Evolutionary conservation across 192 early-diverging fungal genomes (phyloP).

Genomic region (Mortierella antarctica): DNA sequence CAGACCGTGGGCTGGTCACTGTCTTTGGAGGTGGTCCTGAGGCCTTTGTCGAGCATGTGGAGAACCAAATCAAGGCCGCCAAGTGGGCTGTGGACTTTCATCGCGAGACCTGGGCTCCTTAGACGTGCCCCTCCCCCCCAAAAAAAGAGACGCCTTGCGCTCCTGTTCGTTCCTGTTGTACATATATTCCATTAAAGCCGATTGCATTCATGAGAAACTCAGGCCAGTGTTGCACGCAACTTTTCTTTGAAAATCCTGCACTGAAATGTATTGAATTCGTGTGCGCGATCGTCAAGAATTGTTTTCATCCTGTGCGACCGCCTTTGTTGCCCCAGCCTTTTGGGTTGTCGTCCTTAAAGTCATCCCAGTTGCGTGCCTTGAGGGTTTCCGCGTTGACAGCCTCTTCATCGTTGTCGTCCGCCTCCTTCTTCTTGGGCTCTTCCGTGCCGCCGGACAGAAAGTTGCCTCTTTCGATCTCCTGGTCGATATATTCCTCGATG

Average conservation of each 20-base stretch:
- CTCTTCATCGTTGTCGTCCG: slow-evolving; percentile 83
- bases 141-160: too few relatives aligned
- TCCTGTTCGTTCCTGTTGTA: too few relatives aligned
- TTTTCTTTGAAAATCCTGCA: neutral
- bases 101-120: slow-evolving; percentile 49
- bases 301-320: slow-evolving; percentile 23
- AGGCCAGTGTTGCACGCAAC: neutral
- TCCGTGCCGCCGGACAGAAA: slow-evolving; percentile 87
- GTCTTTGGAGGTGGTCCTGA: slow-evolving; percentile 53
- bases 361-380: slow-evolving; percentile 90
- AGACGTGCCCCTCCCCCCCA: neutral
- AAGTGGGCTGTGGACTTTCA: slow-evolving; percentile 47
- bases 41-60: slow-evolving; percentile 46
- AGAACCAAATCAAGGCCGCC: slow-evolving; percentile 17
- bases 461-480: slow-evolving; percentile 88
- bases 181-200: too few relatives aligned
- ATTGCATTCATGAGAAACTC: too few relatives aligned
- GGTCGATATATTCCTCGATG: slow-evolving; percentile 92
- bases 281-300: neutral
- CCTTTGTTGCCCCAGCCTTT: slow-evolving; percentile 73
- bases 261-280: slow-evolving; percentile 1
- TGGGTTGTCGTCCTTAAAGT: slow-evolving; percentile 87
- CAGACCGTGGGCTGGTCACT: slow-evolving; percentile 7
- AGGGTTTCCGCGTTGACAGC: slow-evolving; percentile 87
- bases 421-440: slow-evolving; percentile 77